A percentile compares a stretch with the other conserved stretches of the same genome.
Conservation (phyloP, 305 asterid species). For the Nicotiana rustica region DNA sequence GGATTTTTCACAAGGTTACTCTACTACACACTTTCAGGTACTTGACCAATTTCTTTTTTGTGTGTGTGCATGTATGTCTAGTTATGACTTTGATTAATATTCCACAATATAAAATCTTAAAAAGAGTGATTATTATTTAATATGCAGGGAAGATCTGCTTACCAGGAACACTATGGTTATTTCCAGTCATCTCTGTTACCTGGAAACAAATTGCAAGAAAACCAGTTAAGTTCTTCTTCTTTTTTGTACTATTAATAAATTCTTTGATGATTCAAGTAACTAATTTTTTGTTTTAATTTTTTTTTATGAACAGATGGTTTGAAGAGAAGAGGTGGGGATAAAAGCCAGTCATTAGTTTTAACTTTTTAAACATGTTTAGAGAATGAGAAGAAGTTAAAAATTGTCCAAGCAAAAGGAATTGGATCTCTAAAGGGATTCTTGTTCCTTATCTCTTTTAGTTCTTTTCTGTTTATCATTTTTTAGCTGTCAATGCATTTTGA, state of each 20-base stretch:
- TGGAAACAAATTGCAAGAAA: constrained; percentile 63
- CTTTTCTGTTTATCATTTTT: constrained; percentile 32
- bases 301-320: constrained; percentile 57
- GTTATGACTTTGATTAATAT: neutral
- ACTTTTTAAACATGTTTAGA: constrained; percentile 35
- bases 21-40: constrained; percentile 78
- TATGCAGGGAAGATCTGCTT: constrained; percentile 62
- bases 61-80: neutral
- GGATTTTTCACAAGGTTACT: constrained; percentile 85
- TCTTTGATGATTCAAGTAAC: neutral
- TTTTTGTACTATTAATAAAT: neutral
- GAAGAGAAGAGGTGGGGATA: constrained; percentile 61
- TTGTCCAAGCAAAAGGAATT: constrained; percentile 45
- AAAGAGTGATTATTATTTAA: neutral
- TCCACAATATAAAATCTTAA: neutral
- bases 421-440: constrained; percentile 55
- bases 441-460: constrained; percentile 35
- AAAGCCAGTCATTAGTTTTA: neutral
- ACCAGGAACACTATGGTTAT: constrained; percentile 57
- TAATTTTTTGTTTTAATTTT: neutral
- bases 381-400: constrained; percentile 37
- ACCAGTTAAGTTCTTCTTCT: constrained; percentile 65
- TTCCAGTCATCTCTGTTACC: constrained; percentile 56
- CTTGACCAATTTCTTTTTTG: neutral
- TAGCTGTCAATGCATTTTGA: constrained; percentile 56